Evolutionary conservation across 2,329 filamentous ascomycete species (phyloP).

Genomic region (Blastomyces parvus): DNA sequence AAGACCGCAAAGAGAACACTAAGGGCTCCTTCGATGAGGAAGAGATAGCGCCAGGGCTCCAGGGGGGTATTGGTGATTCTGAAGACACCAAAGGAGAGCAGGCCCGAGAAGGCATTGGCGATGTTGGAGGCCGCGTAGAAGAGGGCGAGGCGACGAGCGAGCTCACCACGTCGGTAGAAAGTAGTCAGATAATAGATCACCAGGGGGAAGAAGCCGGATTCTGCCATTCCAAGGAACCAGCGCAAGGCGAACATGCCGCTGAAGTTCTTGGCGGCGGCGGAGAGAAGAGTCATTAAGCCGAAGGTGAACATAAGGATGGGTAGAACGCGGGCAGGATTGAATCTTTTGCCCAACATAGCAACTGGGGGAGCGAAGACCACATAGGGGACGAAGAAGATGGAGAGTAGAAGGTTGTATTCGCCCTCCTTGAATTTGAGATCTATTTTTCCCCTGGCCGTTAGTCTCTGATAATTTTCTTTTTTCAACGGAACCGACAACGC

Average conservation of each 20-base stretch:
- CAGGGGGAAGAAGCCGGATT: constrained; percentile 60
- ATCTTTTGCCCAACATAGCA: constrained; percentile 58
- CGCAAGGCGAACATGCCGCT: constrained; percentile 56
- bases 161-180: constrained; percentile 63
- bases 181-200: constrained; percentile 56
- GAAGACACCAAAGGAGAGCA: constrained; percentile 53
- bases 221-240: constrained; percentile 61
- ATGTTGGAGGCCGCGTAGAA: constrained; percentile 71
- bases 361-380: constrained; percentile 60
- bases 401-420: constrained; percentile 60
- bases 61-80: constrained; percentile 44
- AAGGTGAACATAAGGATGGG: constrained; percentile 61
- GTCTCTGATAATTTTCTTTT: background rate
- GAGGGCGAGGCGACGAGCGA: constrained; percentile 59
- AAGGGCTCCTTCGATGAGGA: constrained; percentile 48
- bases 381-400: constrained; percentile 67
- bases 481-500: background rate
- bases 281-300: constrained; percentile 54
- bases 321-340: constrained; percentile 53
- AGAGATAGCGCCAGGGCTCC: constrained; percentile 45
- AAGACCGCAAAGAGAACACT: constrained; percentile 55
- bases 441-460: constrained; percentile 13
- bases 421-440: constrained; percentile 49
- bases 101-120: constrained; percentile 55
- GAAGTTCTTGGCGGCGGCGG: constrained; percentile 50